Conservation (phyloP, 805 yeast genomes). For the Pichia exigua region DNA sequence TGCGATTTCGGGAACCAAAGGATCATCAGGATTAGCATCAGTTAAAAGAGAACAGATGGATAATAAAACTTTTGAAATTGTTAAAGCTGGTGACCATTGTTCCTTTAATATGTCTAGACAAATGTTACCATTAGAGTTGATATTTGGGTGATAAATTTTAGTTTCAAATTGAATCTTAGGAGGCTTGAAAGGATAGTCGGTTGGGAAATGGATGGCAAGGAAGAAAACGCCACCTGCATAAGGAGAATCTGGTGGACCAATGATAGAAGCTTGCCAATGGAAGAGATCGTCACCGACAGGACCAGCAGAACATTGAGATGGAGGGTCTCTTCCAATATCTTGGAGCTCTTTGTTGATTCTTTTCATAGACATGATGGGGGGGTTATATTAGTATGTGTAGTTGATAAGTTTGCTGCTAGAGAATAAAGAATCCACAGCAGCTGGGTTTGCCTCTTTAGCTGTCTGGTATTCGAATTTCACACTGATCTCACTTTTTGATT, state of each 20-base stretch:
- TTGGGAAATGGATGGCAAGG: slow-evolving; percentile 94
- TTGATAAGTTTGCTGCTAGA: too few relatives aligned
- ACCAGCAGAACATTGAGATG: slow-evolving; percentile 97
- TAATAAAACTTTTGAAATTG: slow-evolving; percentile 88
- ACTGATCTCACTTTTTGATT: too few relatives aligned
- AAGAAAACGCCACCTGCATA: slow-evolving; percentile 84
- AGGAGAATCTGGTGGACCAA: slow-evolving; percentile 97
- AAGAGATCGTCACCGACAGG: slow-evolving; percentile 96
- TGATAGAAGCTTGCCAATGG: slow-evolving; percentile 99
- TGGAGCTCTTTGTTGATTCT: slow-evolving; percentile 93
- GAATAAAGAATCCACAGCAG: too few relatives aligned
- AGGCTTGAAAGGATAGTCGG: slow-evolving; percentile 98
- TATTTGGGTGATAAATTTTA: slow-evolving; percentile 95
- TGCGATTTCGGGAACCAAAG: slow-evolving; percentile 97
- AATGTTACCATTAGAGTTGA: slow-evolving; percentile 91
- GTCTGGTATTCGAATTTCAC: too few relatives aligned
- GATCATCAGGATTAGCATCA: slow-evolving; percentile 98
- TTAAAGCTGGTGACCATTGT: slow-evolving; percentile 98
- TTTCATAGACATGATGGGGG: slow-evolving; percentile 67
- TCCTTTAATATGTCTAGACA: slow-evolving; percentile 96
- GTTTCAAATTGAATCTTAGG: slow-evolving; percentile 93
- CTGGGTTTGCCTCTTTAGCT: too few relatives aligned
- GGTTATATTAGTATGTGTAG: neutral
- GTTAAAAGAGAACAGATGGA: slow-evolving; percentile 94
- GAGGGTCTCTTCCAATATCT: slow-evolving; percentile 98